Conservation (phyloP, 2,329 filamentous ascomycete species). For the Pseudogymnoascus pannorum region DNA sequence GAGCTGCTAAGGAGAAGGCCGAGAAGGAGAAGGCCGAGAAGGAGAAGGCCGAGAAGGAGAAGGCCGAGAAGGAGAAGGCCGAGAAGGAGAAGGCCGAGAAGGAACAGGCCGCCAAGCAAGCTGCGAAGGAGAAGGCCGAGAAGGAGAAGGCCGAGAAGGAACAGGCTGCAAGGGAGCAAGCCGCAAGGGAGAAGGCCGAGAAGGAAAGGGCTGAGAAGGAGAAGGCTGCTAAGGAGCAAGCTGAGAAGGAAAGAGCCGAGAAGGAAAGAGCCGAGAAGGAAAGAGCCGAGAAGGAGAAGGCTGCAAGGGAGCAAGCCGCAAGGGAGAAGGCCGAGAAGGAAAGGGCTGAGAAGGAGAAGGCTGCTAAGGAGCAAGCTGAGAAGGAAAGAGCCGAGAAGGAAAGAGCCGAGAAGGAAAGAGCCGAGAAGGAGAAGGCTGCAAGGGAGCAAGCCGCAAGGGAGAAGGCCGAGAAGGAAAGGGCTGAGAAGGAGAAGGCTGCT, state of each 20-base stretch:
- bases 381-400: background rate
- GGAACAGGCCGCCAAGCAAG: background rate
- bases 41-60: background rate
- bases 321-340: background rate
- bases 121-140: background rate
- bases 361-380: background rate
- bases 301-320: background rate
- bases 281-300: background rate
- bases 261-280: background rate
- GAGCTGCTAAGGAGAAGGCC: background rate
- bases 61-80: background rate
- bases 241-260: background rate
- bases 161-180: background rate
- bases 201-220: no score
- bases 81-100: background rate
- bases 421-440: background rate
- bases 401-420: background rate
- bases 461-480: background rate
- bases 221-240: background rate
- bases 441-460: background rate
- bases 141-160: background rate
- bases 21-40: background rate
- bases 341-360: background rate
- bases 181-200: no score
- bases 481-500: background rate